phyloP scores from a whole-genome alignment of 352 stramenopile genomes.

The Phytophthora pistaciae region DNA sequence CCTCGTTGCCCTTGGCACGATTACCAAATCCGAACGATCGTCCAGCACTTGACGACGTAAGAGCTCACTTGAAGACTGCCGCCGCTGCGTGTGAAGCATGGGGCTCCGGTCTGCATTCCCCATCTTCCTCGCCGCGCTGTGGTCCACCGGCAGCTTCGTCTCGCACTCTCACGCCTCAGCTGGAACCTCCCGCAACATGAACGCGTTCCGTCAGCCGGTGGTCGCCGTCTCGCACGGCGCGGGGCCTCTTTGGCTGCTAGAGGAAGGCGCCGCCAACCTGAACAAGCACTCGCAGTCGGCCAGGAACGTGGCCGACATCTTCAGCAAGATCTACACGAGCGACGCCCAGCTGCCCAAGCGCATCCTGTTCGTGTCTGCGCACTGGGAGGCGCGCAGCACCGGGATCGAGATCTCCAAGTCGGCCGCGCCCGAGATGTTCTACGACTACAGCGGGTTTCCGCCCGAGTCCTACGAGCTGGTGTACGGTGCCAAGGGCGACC shows the following conservation, averaged over 20 bases:
- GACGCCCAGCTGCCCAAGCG: constrained; percentile 56
- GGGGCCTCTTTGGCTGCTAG: constrained; percentile 44
- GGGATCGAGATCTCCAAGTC: constrained; percentile 12
- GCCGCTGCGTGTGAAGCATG: constrained; percentile 7
- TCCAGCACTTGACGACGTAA: neutral
- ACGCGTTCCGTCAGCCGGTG: constrained; percentile 36
- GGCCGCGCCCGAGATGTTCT: constrained; percentile 4
- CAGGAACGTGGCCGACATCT: constrained; percentile 41
- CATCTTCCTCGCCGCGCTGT: constrained; percentile 4
- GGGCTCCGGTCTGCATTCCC: neutral
- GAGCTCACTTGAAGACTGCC: constrained; percentile 24
- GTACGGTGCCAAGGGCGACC: constrained; percentile 3
- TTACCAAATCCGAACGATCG: constrained; percentile 4
- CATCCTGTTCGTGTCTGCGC: constrained; percentile 89
- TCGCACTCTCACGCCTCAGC: neutral
- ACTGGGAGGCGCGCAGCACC: constrained; percentile 55
- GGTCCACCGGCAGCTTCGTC: neutral
- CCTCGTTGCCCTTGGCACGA: constrained; percentile 2
- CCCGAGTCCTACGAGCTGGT: constrained; percentile 5
- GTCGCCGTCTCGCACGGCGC: constrained; percentile 57
- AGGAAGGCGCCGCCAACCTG: constrained; percentile 20
- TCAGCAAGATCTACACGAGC: constrained; percentile 47
- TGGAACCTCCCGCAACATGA: constrained; percentile 3
- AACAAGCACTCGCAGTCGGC: constrained; percentile 34
- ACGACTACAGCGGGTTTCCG: constrained; percentile 6